These are phyloP conservation scores for Metarhizium anisopliae DNA, from an alignment of 2,329 filamentous ascomycete species.

Conservation along the genomic window DNA sequence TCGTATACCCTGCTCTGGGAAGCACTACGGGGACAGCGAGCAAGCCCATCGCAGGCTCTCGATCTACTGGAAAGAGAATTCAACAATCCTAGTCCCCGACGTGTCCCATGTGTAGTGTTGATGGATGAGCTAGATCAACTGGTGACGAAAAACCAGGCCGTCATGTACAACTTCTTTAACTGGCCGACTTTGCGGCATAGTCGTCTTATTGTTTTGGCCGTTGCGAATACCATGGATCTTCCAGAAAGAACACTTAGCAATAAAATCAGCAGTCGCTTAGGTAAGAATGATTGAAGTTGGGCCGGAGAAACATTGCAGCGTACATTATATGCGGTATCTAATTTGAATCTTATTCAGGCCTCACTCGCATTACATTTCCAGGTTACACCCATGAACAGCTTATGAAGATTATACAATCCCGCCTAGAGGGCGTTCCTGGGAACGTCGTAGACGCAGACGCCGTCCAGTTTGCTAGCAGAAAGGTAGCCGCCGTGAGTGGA, in stretches of 20 bases:
- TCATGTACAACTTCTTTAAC: constrained; percentile 99
- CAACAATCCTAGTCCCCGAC: constrained; percentile 77
- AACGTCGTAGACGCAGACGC: constrained; percentile 89
- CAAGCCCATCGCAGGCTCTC: constrained; percentile 83
- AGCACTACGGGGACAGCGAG: constrained; percentile 84
- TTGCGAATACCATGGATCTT: constrained; percentile 98
- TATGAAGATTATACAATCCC: constrained; percentile 95
- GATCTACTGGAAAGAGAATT: constrained; percentile 90
- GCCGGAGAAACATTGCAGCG: not conserved
- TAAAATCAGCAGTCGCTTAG: constrained; percentile 90
- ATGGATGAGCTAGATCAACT: constrained; percentile 99
- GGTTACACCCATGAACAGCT: constrained; percentile 96
- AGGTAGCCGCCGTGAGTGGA: constrained; percentile 92
- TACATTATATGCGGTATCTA: not conserved
- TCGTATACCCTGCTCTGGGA: constrained; percentile 95
- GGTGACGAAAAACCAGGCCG: constrained; percentile 96
- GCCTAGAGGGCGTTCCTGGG: constrained; percentile 77
- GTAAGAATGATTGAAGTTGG: constrained; percentile 19
- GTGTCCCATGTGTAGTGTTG: constrained; percentile 89
- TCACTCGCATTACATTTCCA: constrained; percentile 93
- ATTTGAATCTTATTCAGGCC: constrained; percentile 29
- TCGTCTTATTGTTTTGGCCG: constrained; percentile 87
- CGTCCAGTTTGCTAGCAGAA: constrained; percentile 90
- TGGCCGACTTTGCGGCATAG: constrained; percentile 92
- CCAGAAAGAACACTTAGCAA: constrained; percentile 94